Evolutionary conservation across 306 rosid genomes (phyloP).

Genomic region (Trifolium subterraneum): DNA sequence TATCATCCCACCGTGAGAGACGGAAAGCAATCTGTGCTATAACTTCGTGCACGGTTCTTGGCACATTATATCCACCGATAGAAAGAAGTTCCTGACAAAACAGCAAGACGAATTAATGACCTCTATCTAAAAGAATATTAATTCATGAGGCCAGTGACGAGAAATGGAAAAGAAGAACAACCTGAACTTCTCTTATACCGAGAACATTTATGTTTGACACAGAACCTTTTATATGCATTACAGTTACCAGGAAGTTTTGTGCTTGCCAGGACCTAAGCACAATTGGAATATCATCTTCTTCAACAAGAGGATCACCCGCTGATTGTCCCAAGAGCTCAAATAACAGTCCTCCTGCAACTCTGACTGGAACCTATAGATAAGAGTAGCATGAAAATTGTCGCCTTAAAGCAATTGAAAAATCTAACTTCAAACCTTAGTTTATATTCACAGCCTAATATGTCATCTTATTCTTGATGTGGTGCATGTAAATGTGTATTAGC

Average conservation of each 20-base stretch:
- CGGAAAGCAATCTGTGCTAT: conserved; percentile 80
- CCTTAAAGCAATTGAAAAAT: conserved; percentile 27
- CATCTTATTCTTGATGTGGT: conserved; percentile 14
- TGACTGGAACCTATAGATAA: conserved; percentile 77
- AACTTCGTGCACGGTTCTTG: conserved; percentile 91
- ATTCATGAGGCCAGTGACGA: conserved; percentile 32
- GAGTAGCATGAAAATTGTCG: conserved; percentile 20
- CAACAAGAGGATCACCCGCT: conserved; percentile 77
- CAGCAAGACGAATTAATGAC: conserved; percentile 19
- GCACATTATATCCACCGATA: conserved; percentile 77
- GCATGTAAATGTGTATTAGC: conserved; percentile 16
- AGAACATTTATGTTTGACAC: conserved; percentile 66
- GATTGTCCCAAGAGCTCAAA: conserved; percentile 98
- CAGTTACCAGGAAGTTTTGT: conserved; percentile 83
- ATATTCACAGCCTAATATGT: conserved; percentile 2
- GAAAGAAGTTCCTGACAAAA: conserved; percentile 82
- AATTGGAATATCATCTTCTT: conserved; percentile 91
- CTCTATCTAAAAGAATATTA: conserved; percentile 26
- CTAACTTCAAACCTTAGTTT: conserved; percentile 5
- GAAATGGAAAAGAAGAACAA: conserved; percentile 45
- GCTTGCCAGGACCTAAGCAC: conserved; percentile 98
- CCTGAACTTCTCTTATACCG: conserved; percentile 96
- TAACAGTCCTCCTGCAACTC: conserved; percentile 92
- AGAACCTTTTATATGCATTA: conserved; percentile 75
- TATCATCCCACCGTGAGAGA: conserved; percentile 97